Evolutionary conservation across 2,329 filamentous ascomycete genomes (phyloP), one percentile per base, ranked within the genome.

Genomic region (Coniella vitis): DNA sequence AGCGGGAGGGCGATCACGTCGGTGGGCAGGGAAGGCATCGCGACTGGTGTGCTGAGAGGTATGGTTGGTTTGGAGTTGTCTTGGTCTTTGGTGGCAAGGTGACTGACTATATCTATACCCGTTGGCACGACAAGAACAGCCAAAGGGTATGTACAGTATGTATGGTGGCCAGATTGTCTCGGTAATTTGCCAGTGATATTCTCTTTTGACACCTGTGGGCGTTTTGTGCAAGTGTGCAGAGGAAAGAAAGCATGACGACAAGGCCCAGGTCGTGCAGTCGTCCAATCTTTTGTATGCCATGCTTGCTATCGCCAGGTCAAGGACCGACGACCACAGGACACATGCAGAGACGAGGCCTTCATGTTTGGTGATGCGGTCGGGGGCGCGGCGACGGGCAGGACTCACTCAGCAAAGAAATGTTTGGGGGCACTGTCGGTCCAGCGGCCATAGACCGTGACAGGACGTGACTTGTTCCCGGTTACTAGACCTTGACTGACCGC

Each of bases 401-500:
- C 37, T n/a, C 21, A 41, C 40, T 42, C 40, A 42, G 25, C 40
- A 34, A n/a, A n/a, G n/a, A n/a, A 29, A 29, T 42, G 40, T 42
- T 34, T 42, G 40, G 25, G 25, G 25, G 25, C 10, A 12, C 32
- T 34, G 13, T 32, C n/a, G 40, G 40, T 16, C 40, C 10, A 29
- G 25, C 25, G 40, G 40, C 40, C 40, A 31, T n/a, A 4, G 40
- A 25, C 25, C 40, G 22, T 13, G 29, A 42, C 17, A 34, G 25
- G 10, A 5, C 10, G 25, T 29, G 20, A n/a, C n/a, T n/a, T n/a
- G n/a, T n/a, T n/a, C n/a, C 19, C 10, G 40, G 31, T 42, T 16
- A 29, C 22, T 17, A 42, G 40, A 17, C 25, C 37, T 21, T 19
- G 4, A 7, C n/a, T 17, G 40, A 32, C 40, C 40, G 25, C 25